Percentiles rank a stretch among this genome's conserved stretches.
Conservation (phyloP, 495 filamentous ascomycete species). For the Neurospora sp. region DNA sequence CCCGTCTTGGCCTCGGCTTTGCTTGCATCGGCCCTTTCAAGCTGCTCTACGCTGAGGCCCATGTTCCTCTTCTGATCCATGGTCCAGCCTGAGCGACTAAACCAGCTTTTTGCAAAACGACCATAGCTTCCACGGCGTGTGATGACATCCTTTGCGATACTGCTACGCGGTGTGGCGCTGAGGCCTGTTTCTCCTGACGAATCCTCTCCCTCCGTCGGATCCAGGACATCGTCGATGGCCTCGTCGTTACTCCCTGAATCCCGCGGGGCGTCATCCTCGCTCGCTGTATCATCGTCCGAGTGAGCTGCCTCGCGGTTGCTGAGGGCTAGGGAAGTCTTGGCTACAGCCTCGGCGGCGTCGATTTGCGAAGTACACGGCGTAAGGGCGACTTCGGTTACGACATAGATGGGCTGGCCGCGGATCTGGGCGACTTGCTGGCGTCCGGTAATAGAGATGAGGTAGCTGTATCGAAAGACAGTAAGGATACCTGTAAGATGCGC, state of each 20-base stretch:
- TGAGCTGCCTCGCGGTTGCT: constrained; percentile 23
- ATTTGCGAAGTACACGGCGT: constrained; percentile 70
- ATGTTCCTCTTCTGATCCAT: constrained; percentile 45
- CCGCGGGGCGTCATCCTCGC: constrained; percentile 25
- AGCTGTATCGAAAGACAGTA: constrained; percentile 61
- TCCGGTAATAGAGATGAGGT: constrained; percentile 72
- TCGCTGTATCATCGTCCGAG: constrained; percentile 19
- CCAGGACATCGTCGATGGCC: constrained; percentile 17
- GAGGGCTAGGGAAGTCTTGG: constrained; percentile 47
- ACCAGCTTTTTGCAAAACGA: constrained; percentile 80
- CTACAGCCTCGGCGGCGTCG: constrained; percentile 63
- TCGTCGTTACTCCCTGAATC: constrained; percentile 18
- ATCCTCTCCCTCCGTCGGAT: constrained; percentile 3
- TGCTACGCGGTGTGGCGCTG: constrained; percentile 30
- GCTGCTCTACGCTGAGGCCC: constrained; percentile 40
- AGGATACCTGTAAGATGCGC: constrained; percentile 46
- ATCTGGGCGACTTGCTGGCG: constrained; percentile 84
- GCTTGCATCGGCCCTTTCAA: constrained; percentile 1
- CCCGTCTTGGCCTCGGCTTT: constrained; percentile 6
- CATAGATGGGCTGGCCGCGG: constrained; percentile 70
- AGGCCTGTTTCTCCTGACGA: constrained; percentile 29
- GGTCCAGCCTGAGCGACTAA: constrained; percentile 71
- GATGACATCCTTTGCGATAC: constrained; percentile 77
- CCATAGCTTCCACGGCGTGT: constrained; percentile 69
- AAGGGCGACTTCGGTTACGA: constrained; percentile 73